Evolutionary conservation across 2,329 filamentous ascomycete species (phyloP).

Genomic region (Biscogniauxia mediterranea): DNA sequence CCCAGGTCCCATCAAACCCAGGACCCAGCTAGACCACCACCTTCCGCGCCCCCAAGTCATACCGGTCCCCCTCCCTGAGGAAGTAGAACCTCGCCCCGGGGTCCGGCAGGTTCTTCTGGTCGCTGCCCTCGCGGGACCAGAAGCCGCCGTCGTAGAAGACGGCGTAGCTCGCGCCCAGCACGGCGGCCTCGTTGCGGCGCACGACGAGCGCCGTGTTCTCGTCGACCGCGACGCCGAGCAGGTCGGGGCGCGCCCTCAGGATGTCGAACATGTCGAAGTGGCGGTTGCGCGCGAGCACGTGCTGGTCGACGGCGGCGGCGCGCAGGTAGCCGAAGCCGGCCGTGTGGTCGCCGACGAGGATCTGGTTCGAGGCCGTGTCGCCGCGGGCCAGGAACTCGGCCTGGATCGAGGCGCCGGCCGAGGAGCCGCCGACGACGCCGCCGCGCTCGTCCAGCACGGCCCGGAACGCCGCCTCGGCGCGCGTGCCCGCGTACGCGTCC

Average conservation of each 20-base stretch:
- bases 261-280: constrained; percentile 36
- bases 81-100: constrained; percentile 28
- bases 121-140: constrained; percentile 33
- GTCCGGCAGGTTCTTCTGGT: constrained; percentile 27
- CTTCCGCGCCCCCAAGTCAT: constrained; percentile 28
- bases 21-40: constrained; percentile 18
- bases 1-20: too few species aligned
- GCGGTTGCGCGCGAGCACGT: constrained; percentile 32
- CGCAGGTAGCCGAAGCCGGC: constrained; percentile 33
- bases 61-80: constrained; percentile 28
- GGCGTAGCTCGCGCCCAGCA: constrained; percentile 32
- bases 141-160: constrained; percentile 32
- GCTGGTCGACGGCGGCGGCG: constrained; percentile 32
- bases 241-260: constrained; percentile 29
- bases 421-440: constrained; percentile 30
- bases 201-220: constrained; percentile 35
- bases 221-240: constrained; percentile 32
- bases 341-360: constrained; percentile 33
- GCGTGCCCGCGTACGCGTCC: constrained; percentile 34
- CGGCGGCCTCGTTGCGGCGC: constrained; percentile 26
- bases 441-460: constrained; percentile 28
- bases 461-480: constrained; percentile 28
- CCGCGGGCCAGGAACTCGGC: constrained; percentile 33
- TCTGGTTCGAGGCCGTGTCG: constrained; percentile 32
- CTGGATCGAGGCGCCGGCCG: constrained; percentile 33